Base-by-base conservation (phyloP, 164 flowering plant species). In the Piper betle region DNA sequence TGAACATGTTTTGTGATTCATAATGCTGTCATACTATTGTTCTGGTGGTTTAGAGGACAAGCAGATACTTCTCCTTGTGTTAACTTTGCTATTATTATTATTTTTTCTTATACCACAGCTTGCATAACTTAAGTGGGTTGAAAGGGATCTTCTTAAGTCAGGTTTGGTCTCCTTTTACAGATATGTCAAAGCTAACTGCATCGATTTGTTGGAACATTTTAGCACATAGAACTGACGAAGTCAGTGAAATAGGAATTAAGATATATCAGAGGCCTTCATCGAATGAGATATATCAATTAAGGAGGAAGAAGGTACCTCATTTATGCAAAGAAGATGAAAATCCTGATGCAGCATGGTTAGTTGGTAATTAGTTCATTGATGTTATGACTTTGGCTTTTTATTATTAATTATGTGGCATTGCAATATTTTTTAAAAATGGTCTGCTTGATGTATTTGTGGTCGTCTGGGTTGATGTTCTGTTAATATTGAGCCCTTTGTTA, bases 291-390 rank as follows among this genome's bases (percentile, higher is more conserved):
- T 93, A 86, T 68, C 82, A 81, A 63, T 68, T 86, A 70, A 80
- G 99, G 65, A 84, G 97, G 78, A 86, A 77, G 78, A 90, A 82
- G 65, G 70, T 56, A 67, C 95, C 97, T 69, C 92, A 94, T 60
- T 37, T 93, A 15, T 93, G 99, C 82, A 81, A 80, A 68, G 95
- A 86, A 74, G 76, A 75, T 64, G 97, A 93, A 76, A 88, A 90
- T 50, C 91, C 97, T 53, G 96, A 93, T 79, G 88, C 92, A 68
- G 86, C 95, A 72, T 93, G 99, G 97, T 90, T 73, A 73, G 81
- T 56, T 61, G 41, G 4, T 33, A 33, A 11, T 33, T 12, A 4
- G 4, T 40, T 25, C 59, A 0, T 15, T 19, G 63, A 33, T 25
- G 6, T 46, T 46, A 15, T 10, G 15, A 46, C 3, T 46, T 46